These are phyloP conservation scores for Cyberlindnera japonica DNA, from an alignment of 805 yeast genomes.

Conservation along the genomic window DNA sequence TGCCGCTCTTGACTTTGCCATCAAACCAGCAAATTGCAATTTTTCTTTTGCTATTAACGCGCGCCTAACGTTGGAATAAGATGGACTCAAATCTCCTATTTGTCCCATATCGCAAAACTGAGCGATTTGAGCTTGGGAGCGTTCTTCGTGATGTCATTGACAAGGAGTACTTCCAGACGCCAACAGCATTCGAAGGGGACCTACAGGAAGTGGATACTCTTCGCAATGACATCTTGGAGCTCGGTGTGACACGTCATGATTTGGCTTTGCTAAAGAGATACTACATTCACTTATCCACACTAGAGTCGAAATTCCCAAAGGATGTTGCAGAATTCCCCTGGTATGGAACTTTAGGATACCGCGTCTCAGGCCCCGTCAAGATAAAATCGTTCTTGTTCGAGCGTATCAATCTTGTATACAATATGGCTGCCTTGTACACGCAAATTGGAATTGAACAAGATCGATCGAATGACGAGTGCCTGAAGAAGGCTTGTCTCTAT, in stretches of 20 bases:
- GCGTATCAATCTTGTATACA: slow-evolving; percentile 57
- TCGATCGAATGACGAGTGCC: slow-evolving; percentile 44
- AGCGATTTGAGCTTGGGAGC: slow-evolving; percentile 37
- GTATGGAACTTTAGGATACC: slow-evolving; percentile 64
- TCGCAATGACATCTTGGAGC: slow-evolving; percentile 39
- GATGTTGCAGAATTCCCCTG: slow-evolving; percentile 63
- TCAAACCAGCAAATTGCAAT: neutral
- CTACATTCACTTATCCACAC: slow-evolving; percentile 39
- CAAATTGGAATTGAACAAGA: slow-evolving; percentile 48
- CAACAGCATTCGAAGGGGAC: slow-evolving; percentile 40
- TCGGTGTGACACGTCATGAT: slow-evolving; percentile 36
- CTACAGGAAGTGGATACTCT: slow-evolving; percentile 40
- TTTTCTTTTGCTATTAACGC: neutral
- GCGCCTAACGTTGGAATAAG: neutral
- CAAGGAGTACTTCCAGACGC: slow-evolving; percentile 42
- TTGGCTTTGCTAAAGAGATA: slow-evolving; percentile 41
- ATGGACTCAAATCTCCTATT: slow-evolving; percentile 39
- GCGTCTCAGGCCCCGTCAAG: slow-evolving; percentile 45
- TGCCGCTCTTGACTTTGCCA: too few species aligned
- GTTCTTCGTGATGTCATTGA: slow-evolving; percentile 43
- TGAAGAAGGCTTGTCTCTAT: slow-evolving; percentile 57
- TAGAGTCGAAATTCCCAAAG: slow-evolving; percentile 58
- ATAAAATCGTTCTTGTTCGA: slow-evolving; percentile 55
- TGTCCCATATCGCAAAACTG: slow-evolving; percentile 49
- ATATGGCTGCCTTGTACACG: slow-evolving; percentile 63